Percentiles rank a stretch among this genome's conserved stretches.
Evolutionary conservation across 2,329 filamentous ascomycete genomes (phyloP).

Genomic region (Aspergillus novofumigatus): DNA sequence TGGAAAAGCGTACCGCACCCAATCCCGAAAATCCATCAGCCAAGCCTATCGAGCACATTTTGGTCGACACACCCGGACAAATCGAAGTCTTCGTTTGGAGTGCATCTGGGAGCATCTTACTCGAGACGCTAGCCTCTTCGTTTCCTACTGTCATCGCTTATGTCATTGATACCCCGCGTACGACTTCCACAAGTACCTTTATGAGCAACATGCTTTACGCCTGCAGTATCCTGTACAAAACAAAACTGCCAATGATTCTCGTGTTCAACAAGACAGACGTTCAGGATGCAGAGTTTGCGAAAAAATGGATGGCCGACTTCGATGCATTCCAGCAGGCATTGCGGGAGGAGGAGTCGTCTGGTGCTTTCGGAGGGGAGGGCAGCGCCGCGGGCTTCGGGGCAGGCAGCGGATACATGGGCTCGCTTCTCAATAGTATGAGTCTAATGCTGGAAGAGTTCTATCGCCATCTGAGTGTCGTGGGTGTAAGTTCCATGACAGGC

Average conservation of each 20-base stretch:
- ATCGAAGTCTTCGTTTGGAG: conserved; percentile 99
- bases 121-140: conserved; percentile 85
- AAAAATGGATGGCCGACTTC: conserved; percentile 99
- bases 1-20: conserved; percentile 80
- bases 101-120: conserved; percentile 86
- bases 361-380: conserved; percentile 69
- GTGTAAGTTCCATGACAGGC: conserved; percentile 88
- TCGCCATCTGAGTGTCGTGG: conserved; percentile 85
- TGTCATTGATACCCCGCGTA: conserved; percentile 93
- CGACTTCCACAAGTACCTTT: conserved; percentile 89
- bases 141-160: conserved; percentile 98
- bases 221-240: conserved; percentile 98
- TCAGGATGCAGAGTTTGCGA: conserved; percentile 83
- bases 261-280: conserved; percentile 99
- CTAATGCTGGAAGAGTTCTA: conserved; percentile 98
- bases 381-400: conserved; percentile 56
- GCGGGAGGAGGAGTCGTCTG: conserved; percentile 70
- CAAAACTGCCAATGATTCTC: conserved; percentile 94
- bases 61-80: conserved; percentile 94
- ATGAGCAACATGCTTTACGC: conserved; percentile 99
- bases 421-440: conserved; percentile 94
- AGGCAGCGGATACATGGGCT: conserved; percentile 94
- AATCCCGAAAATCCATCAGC: conserved; percentile 41
- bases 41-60: conserved; percentile 71
- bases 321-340: conserved; percentile 90